Conservation (phyloP, 148 eudicot species). For the Suaeda aralocaspica region DNA sequence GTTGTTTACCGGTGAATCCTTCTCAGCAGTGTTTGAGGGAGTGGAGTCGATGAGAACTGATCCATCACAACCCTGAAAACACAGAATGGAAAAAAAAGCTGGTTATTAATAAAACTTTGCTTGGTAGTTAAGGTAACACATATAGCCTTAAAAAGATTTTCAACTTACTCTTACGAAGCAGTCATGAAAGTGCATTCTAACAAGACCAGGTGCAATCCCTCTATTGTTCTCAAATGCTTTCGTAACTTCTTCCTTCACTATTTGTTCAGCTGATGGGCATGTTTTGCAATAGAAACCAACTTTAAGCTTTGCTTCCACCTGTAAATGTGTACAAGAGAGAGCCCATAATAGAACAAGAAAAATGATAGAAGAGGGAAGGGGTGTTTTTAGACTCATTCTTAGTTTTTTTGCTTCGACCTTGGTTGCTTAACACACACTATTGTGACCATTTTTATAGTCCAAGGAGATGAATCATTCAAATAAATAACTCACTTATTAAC, state of each 20-base stretch:
- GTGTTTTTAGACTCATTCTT: constrained; percentile 5
- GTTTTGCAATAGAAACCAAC: constrained; percentile 38
- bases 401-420: background rate
- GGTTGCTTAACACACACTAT: background rate
- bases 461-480: background rate
- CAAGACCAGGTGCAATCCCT: constrained; percentile 52
- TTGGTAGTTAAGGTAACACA: too few relatives aligned
- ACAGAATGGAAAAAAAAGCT: background rate
- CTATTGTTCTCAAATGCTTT: constrained; percentile 27
- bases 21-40: constrained; percentile 59
- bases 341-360: constrained; percentile 24
- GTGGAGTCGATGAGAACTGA: constrained; percentile 78
- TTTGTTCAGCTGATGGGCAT: constrained; percentile 38
- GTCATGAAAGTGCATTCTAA: constrained; percentile 62
- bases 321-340: constrained; percentile 11
- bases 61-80: constrained; percentile 69
- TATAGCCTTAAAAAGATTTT: too few relatives aligned
- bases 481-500: background rate
- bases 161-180: constrained; percentile 62
- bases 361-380: constrained; percentile 4
- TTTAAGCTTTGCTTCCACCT: constrained; percentile 46
- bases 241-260: constrained; percentile 42
- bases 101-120: background rate
- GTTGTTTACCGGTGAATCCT: constrained; percentile 60
- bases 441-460: constrained; percentile 18